Evolutionary conservation across 2,329 filamentous ascomycete genomes (phyloP).

Genomic region (Stagonosporopsis cucurbitacearum): DNA sequence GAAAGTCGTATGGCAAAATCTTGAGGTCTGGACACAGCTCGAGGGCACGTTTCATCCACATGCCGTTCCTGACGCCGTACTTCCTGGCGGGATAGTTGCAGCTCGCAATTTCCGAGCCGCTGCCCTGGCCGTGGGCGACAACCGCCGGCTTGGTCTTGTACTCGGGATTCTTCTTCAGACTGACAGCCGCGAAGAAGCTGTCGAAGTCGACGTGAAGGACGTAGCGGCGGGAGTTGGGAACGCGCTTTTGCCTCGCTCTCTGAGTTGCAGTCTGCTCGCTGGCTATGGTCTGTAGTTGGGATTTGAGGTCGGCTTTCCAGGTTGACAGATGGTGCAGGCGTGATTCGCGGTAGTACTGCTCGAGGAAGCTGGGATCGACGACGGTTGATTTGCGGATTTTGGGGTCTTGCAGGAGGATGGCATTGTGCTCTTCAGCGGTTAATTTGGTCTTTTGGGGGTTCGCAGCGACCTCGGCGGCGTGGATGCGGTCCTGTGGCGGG

Average conservation of each 20-base stretch:
- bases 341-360: conserved; percentile 94
- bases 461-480: conserved; percentile 12
- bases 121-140: conserved; percentile 85
- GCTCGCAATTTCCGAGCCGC: conserved; percentile 92
- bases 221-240: conserved; percentile 74
- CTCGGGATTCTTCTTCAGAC: conserved; percentile 77
- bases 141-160: conserved; percentile 80
- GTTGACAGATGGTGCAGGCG: conserved; percentile 92
- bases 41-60: conserved; percentile 96
- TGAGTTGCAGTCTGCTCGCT: conserved; percentile 68
- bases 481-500: conserved; percentile 9
- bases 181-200: conserved; percentile 96
- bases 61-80: conserved; percentile 92
- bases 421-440: conserved; percentile 94
- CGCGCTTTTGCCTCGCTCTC: conserved; percentile 59
- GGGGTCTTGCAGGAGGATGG: conserved; percentile 81
- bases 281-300: conserved; percentile 81
- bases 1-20: conserved; percentile 94
- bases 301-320: conserved; percentile 95
- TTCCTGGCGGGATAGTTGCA: conserved; percentile 92
- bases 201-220: conserved; percentile 98
- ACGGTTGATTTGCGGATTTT: conserved; percentile 87
- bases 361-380: conserved; percentile 89
- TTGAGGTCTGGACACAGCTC: conserved; percentile 85
- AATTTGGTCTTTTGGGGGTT: conserved; percentile 49